Base-by-base conservation (phyloP, 1,284 basidiomycete genomes). In the Anthracocystis setariae region DNA sequence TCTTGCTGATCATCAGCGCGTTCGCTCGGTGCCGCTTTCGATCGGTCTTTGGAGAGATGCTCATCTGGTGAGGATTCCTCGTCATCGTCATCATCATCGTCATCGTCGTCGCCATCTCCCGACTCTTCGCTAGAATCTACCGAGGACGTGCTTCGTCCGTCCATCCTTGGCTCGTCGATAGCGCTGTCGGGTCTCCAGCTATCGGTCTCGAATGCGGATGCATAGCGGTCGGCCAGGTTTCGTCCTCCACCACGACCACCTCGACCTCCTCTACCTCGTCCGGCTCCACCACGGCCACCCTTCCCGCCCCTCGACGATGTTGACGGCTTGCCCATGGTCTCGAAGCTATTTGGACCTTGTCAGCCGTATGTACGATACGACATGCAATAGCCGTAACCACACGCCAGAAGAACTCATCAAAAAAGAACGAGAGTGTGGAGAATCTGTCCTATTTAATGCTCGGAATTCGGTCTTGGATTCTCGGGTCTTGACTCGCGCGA, bases 181-280 rank as follows among this genome's bases (percentile, higher is more conserved):
- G 65, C 72, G 51, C 74, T 77, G 8, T 74, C 73, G 1, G 67
- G 73, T 42, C 65, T 46, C 66, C 66, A 73, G 51, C 52, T 74
- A 43, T 70, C 66, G 20, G 46, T 47, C 1, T 70, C 65, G 43
- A 73, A 55, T 8, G 62, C 61, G 12, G 71, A 61, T 15, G 57
- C 62, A 23, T 74, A 58, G 4, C 66, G 62, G 32, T 51, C 58
- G 1, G 55, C 62, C 10, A 65, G 23, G 39, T 51, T 58, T 21
- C 65, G 55, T 9, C 70, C 69, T 25, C 73, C 61, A 44, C 60
- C 56, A 17, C 64, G 55, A 35, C 71, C 56, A 20, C 67, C 59
- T 15, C 69, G 55, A 1, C 70, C 66, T 42, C 70, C 66, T 42
- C 59, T 32, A 32, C 73, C 66, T 57, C 66, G 10, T 18, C 59